Conservation (phyloP, 1,284 basidiomycete genomes). For the Malassezia dermatis region DNA sequence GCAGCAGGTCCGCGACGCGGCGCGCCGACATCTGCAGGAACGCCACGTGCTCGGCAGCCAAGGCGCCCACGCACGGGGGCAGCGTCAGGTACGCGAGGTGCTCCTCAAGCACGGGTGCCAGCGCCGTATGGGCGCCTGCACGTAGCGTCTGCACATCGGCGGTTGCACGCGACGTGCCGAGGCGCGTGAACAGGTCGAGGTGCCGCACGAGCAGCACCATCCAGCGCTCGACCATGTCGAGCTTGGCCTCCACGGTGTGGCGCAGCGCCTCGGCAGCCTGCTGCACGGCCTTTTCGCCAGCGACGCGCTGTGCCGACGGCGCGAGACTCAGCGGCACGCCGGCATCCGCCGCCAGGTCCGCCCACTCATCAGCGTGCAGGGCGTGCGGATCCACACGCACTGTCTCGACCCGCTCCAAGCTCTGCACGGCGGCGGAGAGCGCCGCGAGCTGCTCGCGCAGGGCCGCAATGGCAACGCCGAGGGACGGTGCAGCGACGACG, state of each 20-base stretch:
- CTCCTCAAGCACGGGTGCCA: conserved; percentile 30
- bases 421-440: conserved; percentile 57
- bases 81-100: conserved; percentile 23
- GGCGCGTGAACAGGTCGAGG: conserved; percentile 50
- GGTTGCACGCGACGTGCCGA: neutral
- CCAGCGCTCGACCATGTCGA: conserved; percentile 70
- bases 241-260: conserved; percentile 52
- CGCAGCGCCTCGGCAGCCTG: conserved; percentile 47
- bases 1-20: conserved; percentile 21
- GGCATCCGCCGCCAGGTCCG: conserved; percentile 51
- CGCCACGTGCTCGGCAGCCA: conserved; percentile 23
- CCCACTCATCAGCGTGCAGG: conserved; percentile 61
- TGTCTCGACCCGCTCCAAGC: conserved; percentile 59
- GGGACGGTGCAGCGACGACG: conserved; percentile 55
- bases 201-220: conserved; percentile 78
- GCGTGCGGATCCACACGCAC: conserved; percentile 63
- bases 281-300: conserved; percentile 14
- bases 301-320: conserved; percentile 10
- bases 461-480: conserved; percentile 64
- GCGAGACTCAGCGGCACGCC: neutral
- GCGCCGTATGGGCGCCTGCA: conserved; percentile 5
- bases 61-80: conserved; percentile 19
- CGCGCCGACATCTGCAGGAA: conserved; percentile 37
- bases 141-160: neutral
- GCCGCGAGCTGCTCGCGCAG: conserved; percentile 56